Conservation (phyloP, 202 grass and related monocot species). For the Bolboschoenoplectus hybrid region DNA sequence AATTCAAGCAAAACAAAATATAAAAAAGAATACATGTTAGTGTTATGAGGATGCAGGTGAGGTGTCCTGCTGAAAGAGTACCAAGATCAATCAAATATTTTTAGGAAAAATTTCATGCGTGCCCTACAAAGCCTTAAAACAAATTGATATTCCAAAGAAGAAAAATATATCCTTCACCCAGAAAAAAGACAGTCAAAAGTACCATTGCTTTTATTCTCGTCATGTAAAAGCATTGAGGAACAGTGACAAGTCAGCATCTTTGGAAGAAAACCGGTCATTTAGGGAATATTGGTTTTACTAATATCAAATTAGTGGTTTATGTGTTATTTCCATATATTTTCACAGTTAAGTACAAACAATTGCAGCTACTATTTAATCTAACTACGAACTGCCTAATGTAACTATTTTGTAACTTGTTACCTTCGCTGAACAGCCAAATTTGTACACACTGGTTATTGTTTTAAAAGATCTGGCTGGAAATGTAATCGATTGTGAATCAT, state of each 20-base stretch:
- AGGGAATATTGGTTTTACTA: not conserved
- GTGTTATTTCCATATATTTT: not conserved
- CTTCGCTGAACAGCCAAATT: conserved; percentile 78
- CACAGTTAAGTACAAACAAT: not conserved
- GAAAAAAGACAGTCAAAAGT: not conserved
- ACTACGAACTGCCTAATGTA: not conserved
- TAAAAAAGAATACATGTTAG: not conserved
- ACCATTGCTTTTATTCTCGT: not conserved
- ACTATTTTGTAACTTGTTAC: conserved; percentile 39
- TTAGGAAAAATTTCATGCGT: not conserved
- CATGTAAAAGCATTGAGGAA: conserved; percentile 4
- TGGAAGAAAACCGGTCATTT: not conserved
- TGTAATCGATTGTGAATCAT: conserved; percentile 91
- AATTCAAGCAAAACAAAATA: not conserved
- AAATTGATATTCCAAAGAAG: conserved; percentile 13
- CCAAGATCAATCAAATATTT: not conserved
- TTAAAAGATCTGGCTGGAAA: conserved; percentile 91
- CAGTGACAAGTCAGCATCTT: not conserved
- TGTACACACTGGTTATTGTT: conserved; percentile 89
- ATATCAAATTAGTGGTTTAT: not conserved
- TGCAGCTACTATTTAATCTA: conserved; percentile 6
- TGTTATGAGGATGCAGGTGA: not conserved
- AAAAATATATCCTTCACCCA: not conserved
- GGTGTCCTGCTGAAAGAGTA: conserved; percentile 8
- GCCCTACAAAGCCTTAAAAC: not conserved